Evolutionary conservation across 495 filamentous ascomycete genomes (phyloP).

Genomic region (Penicillium pancosmium): DNA sequence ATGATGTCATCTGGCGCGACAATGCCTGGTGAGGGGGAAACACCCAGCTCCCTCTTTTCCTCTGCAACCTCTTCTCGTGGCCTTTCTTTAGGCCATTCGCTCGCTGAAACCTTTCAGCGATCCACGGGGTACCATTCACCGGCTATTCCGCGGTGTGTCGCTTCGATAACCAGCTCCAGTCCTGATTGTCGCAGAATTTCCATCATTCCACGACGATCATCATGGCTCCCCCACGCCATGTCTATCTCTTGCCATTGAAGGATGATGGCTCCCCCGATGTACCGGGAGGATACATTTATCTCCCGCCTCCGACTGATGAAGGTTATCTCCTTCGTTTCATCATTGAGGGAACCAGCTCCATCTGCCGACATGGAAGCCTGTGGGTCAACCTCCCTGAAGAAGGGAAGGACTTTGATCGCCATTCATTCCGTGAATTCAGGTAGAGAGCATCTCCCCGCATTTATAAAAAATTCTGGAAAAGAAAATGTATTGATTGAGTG

Average conservation of each 20-base stretch:
- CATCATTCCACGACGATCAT: constrained; percentile 4
- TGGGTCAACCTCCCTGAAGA: constrained; percentile 92
- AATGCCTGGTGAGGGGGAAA: constrained; percentile 15
- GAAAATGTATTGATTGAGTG: constrained; percentile 26
- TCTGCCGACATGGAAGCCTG: constrained; percentile 88
- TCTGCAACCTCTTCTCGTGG: constrained; percentile 6
- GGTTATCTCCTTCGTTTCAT: constrained; percentile 84
- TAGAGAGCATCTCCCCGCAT: constrained; percentile 37
- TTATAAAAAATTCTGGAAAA: background rate
- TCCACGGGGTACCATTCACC: constrained; percentile 7
- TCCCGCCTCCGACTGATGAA: constrained; percentile 71
- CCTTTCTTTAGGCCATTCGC: constrained; percentile 19
- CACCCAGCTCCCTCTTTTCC: constrained; percentile 6
- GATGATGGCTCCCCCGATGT: constrained; percentile 93
- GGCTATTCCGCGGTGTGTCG: constrained; percentile 1
- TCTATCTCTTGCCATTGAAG: constrained; percentile 86
- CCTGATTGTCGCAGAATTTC: background rate
- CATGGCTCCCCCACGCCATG: constrained; percentile 47
- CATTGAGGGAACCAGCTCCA: constrained; percentile 94
- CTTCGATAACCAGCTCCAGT: background rate
- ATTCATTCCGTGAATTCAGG: constrained; percentile 84
- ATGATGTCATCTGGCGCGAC: constrained; percentile 22
- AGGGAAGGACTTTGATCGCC: constrained; percentile 71
- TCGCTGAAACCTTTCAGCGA: constrained; percentile 13
- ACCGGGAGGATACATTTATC: constrained; percentile 84